Conservation (phyloP, 176 grass and related monocot species). For the Zoysia pacifica region DNA sequence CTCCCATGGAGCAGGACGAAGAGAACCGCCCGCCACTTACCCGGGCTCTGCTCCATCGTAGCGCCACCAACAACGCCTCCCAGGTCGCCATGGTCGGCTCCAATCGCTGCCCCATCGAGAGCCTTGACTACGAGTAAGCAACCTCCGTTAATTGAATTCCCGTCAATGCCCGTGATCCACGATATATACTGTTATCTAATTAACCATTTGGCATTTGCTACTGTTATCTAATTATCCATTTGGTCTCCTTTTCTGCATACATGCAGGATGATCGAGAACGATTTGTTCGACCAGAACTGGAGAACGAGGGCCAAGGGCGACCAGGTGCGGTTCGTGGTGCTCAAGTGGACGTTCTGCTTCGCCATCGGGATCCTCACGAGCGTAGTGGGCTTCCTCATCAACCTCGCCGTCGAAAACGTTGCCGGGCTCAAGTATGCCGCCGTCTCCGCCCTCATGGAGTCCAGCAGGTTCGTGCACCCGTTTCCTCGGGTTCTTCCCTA, state of each 20-base stretch:
- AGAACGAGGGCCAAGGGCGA: slow-evolving; percentile 54
- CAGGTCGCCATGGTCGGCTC: slow-evolving; percentile 97
- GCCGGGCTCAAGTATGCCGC: slow-evolving; percentile 67
- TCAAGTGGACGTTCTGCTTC: slow-evolving; percentile 95
- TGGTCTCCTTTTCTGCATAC: background rate
- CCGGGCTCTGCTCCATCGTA: slow-evolving; percentile 57
- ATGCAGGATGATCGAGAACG: slow-evolving; percentile 82
- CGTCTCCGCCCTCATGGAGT: slow-evolving; percentile 70
- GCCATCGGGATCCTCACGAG: slow-evolving; percentile 65
- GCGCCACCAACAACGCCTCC: slow-evolving; percentile 71
- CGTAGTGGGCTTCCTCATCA: slow-evolving; percentile 79
- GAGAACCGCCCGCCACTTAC: slow-evolving; percentile 27
- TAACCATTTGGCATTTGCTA: slow-evolving; percentile 9
- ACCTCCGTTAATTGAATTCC: background rate
- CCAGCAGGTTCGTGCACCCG: slow-evolving; percentile 41
- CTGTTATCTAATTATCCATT: background rate
- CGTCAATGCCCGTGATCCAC: background rate
- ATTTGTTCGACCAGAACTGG: slow-evolving; percentile 95
- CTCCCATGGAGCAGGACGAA: slow-evolving; percentile 31
- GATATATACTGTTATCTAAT: background rate
- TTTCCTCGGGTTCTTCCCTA: background rate
- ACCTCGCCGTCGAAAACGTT: slow-evolving; percentile 91
- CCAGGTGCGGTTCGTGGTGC: slow-evolving; percentile 68
- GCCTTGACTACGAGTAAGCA: slow-evolving; percentile 89
- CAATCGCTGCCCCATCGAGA: slow-evolving; percentile 89